Percentiles rank a stretch among this genome's conserved stretches.
These are phyloP conservation scores for Gamarada debralockiae DNA, from an alignment of 495 filamentous ascomycete genomes.

Conservation along the genomic window DNA sequence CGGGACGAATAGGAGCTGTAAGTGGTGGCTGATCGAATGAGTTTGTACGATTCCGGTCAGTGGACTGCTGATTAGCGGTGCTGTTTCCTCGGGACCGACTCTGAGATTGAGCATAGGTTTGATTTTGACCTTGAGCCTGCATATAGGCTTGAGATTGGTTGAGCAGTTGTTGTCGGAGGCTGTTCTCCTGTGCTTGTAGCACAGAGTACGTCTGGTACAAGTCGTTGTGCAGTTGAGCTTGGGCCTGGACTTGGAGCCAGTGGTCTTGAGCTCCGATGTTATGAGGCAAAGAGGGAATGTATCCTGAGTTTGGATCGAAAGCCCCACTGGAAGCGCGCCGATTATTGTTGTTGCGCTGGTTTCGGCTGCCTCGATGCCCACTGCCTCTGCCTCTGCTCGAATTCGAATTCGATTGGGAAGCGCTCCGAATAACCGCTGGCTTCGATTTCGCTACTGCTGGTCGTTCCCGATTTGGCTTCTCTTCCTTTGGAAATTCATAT, in stretches of 20 bases:
- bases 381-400: constrained; percentile 51
- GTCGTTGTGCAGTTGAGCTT: constrained; percentile 40
- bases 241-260: constrained; percentile 38
- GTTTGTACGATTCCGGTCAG: constrained; percentile 47
- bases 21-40: constrained; percentile 46
- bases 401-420: constrained; percentile 36
- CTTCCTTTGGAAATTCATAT: constrained; percentile 80
- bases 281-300: not conserved
- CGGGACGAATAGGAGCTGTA: constrained; percentile 45
- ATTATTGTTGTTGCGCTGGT: constrained; percentile 35
- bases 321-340: constrained; percentile 35
- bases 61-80: constrained; percentile 15
- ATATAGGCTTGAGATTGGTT: constrained; percentile 41
- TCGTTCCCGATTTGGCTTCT: constrained; percentile 69
- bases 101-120: constrained; percentile 40
- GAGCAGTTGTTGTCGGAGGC: constrained; percentile 42
- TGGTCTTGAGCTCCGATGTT: constrained; percentile 34
- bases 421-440: constrained; percentile 42
- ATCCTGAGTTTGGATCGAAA: constrained; percentile 28
- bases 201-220: constrained; percentile 33
- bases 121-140: constrained; percentile 38
- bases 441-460: constrained; percentile 46
- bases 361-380: constrained; percentile 48
- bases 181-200: constrained; percentile 35
- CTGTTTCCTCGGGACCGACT: constrained; percentile 32